Evolutionary conservation across 805 yeast species (phyloP), one percentile per base, ranked within the genome.

Genomic region (Yarrowia bubula): DNA sequence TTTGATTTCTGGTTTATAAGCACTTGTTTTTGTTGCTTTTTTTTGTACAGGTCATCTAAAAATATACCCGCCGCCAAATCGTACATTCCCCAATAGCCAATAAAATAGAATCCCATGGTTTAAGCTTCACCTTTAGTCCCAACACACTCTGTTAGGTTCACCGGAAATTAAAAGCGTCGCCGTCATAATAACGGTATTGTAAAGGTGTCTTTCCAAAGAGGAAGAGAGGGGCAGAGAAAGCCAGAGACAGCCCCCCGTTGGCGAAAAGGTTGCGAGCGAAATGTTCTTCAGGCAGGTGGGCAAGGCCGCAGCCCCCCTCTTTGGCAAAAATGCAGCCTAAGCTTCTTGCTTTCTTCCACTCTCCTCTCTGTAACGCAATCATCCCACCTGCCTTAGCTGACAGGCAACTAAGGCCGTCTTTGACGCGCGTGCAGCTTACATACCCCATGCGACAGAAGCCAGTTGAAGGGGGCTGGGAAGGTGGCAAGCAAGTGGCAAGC

Each of bases 151-250:
- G 28, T 48, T 48, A 48, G 55, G 55, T 48, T 48, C 41, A 35
- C 55, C 55, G 55, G 55, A 48, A 48, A 48, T 48, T 48, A 48
- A 48, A 48, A 48, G 55, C 55, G 53, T 48, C 41, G 41, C 41
- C 41, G 41, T 17, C 55, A 48, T 48, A 48, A 48, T 35, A 48
- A 48, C 41, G 55, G 55, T 48, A 35, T 35, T 35, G n/a, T 38
- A 11, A n/a, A 13, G 17, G 11, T 10, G 38, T 33, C 10, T 44
- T 28, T 44, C 5, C 18, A 32, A 22, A 15, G 18, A 11, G 51
- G 14, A 22, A 41, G 18, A 39, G 43, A 17, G 17, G 11, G 13
- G 17, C 9, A 17, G 44, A 41, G 44, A 41, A 41, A 41, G 17
- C 15, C 10, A 17, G 22, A 17, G 22, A 22, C 5, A n/a, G 41